Percentiles rank a stretch among this genome's conserved stretches.
phyloP scores from a whole-genome alignment of 768 basidiomycete species.

The Mycena venus region DNA sequence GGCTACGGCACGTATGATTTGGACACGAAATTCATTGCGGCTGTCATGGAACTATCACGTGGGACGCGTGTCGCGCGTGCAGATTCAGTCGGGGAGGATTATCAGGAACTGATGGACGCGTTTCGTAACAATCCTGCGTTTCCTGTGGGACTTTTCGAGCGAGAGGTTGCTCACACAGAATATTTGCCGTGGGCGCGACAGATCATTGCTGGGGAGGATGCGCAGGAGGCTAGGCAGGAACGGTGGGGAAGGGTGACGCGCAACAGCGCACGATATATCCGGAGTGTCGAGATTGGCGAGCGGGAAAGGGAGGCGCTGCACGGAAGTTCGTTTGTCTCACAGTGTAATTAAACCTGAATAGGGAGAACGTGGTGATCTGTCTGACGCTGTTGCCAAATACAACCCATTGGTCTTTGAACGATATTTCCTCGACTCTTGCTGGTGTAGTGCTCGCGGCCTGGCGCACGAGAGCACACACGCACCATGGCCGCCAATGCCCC shows the following conservation, averaged over 20 bases:
- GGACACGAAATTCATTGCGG: conserved; percentile 63
- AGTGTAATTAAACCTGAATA: conserved; percentile 20
- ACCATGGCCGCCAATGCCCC: conserved; percentile 6
- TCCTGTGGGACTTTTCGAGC: conserved; percentile 57
- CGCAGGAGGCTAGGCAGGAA: conserved; percentile 48
- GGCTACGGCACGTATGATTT: conserved; percentile 53
- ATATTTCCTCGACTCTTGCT: background rate
- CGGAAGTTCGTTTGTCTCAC: conserved; percentile 37
- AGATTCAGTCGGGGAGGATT: conserved; percentile 58
- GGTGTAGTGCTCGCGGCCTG: background rate
- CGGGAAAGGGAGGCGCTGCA: conserved; percentile 50
- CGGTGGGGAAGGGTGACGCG: conserved; percentile 61
- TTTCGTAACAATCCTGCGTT: conserved; percentile 63
- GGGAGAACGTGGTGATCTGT: background rate
- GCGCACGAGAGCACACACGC: background rate
- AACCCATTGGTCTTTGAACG: too few species aligned
- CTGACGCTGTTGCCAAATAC: too few species aligned
- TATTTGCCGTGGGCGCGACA: conserved; percentile 77
- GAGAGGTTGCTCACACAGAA: conserved; percentile 68
- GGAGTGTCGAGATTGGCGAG: conserved; percentile 56
- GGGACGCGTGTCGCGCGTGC: conserved; percentile 51
- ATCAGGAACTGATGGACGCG: conserved; percentile 59
- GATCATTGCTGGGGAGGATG: conserved; percentile 79
- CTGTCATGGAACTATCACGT: conserved; percentile 63
- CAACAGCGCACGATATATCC: conserved; percentile 67